Evolutionary conservation across 2,329 filamentous ascomycete species (phyloP).

Genomic region (Aspergillus quadrilineatus): DNA sequence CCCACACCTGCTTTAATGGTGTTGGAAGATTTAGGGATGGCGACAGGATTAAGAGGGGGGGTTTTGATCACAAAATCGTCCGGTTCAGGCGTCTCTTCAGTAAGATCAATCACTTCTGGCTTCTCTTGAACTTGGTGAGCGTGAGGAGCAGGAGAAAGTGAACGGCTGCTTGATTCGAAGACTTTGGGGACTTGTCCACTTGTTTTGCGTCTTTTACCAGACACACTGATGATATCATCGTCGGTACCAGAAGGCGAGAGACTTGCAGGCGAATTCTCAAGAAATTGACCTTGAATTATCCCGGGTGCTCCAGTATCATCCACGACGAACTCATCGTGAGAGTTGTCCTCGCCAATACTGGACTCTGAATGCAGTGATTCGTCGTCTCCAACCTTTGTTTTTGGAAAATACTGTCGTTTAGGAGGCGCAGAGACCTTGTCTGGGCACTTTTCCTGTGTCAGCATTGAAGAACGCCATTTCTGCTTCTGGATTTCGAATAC

Average conservation of each 20-base stretch:
- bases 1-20: constrained; percentile 6
- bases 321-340: constrained; percentile 35
- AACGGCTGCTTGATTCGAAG: constrained; percentile 13
- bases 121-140: neutral
- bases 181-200: constrained; percentile 10
- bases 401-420: constrained; percentile 10
- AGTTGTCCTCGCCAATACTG: constrained; percentile 15
- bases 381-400: constrained; percentile 25
- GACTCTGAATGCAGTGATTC: constrained; percentile 37
- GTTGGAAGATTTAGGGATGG: constrained; percentile 7
- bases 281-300: neutral
- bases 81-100: constrained; percentile 21
- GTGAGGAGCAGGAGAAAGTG: constrained; percentile 12
- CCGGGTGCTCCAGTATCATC: constrained; percentile 21
- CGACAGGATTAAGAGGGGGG: constrained; percentile 35
- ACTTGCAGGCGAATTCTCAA: neutral
- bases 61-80: constrained; percentile 33
- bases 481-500: constrained; percentile 57
- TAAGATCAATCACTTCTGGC: constrained; percentile 36
- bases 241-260: constrained; percentile 23
- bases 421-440: constrained; percentile 24
- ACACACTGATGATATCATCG: constrained; percentile 25
- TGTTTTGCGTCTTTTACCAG: constrained; percentile 18
- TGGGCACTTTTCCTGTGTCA: constrained; percentile 36
- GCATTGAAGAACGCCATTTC: constrained; percentile 47